Evolutionary conservation across 805 yeast species (phyloP).

Genomic region (Nakazawaea pomicola): DNA sequence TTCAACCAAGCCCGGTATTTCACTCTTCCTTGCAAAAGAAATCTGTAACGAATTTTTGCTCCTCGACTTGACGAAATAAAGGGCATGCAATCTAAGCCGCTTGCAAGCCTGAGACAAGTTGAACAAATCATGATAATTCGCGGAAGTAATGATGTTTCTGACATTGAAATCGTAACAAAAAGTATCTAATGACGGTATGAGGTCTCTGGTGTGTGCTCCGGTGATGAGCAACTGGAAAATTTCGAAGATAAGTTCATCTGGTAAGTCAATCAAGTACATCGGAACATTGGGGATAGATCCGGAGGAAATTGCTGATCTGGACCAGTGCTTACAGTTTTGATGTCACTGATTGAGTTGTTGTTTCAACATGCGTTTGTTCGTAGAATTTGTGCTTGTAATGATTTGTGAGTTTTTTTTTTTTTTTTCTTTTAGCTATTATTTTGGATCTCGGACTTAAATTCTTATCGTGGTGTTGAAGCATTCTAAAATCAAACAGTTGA

Average conservation of each 20-base stretch:
- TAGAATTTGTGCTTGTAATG: too few species aligned
- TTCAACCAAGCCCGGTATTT: not conserved
- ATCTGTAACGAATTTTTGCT: not conserved
- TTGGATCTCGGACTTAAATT: too few species aligned
- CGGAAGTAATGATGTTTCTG: not conserved
- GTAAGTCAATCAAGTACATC: constrained; percentile 1
- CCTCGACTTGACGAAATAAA: too few species aligned
- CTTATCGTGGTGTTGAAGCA: too few species aligned
- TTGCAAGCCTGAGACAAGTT: constrained; percentile 1
- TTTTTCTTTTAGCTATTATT: too few species aligned
- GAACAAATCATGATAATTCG: not conserved
- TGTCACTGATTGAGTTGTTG: too few species aligned
- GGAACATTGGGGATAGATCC: too few species aligned
- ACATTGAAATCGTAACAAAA: constrained; percentile 1
- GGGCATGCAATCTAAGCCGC: not conserved
- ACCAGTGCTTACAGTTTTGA: too few species aligned
- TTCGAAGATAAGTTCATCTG: constrained; percentile 3
- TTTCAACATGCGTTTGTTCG: not conserved
- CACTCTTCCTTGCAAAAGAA: constrained; percentile 5
- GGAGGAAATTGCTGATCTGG: too few species aligned
- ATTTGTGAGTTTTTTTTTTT: too few species aligned
- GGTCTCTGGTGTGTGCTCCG: too few species aligned
- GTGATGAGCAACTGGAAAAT: not conserved
- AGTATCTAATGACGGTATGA: not conserved
- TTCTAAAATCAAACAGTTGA: too few species aligned